Percentiles rank a stretch among this genome's conserved stretches.
These are phyloP conservation scores for Malus hybrid DNA, from an alignment of 331 rosid genomes.

Conservation along the genomic window DNA sequence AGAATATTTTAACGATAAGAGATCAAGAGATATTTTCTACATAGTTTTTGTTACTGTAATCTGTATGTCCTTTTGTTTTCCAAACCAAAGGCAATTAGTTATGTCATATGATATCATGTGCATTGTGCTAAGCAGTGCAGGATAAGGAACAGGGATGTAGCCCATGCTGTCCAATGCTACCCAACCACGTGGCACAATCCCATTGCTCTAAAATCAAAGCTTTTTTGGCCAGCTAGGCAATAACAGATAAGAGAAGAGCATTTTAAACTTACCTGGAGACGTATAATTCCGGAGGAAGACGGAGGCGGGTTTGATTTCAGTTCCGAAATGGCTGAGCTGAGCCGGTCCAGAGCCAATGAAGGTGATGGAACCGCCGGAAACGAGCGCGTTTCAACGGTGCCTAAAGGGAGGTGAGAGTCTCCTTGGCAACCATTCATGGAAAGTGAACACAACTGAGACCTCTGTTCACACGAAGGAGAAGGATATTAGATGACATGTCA, in stretches of 20 bases:
- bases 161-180: neutral
- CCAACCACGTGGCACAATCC: conserved; percentile 24
- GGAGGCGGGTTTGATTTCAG: conserved; percentile 51
- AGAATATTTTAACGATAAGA: too few species aligned
- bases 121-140: neutral
- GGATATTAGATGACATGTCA: neutral
- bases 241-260: neutral
- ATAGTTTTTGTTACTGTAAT: too few species aligned
- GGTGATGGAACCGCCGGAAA: conserved; percentile 44
- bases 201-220: neutral
- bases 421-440: conserved; percentile 71
- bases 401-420: conserved; percentile 29
- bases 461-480: neutral
- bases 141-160: conserved; percentile 6
- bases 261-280: conserved; percentile 43
- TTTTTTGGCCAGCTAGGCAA: neutral
- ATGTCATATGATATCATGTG: too few species aligned
- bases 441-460: conserved; percentile 30
- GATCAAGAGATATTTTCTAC: too few species aligned
- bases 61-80: too few species aligned
- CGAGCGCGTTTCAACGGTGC: conserved; percentile 49
- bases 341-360: conserved; percentile 54
- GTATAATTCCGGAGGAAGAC: conserved; percentile 60
- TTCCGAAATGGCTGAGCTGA: conserved; percentile 37
- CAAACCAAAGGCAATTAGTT: too few species aligned